phyloP scores from a whole-genome alignment of 352 stramenopile species.

The Saprolegnia diclina region DNA sequence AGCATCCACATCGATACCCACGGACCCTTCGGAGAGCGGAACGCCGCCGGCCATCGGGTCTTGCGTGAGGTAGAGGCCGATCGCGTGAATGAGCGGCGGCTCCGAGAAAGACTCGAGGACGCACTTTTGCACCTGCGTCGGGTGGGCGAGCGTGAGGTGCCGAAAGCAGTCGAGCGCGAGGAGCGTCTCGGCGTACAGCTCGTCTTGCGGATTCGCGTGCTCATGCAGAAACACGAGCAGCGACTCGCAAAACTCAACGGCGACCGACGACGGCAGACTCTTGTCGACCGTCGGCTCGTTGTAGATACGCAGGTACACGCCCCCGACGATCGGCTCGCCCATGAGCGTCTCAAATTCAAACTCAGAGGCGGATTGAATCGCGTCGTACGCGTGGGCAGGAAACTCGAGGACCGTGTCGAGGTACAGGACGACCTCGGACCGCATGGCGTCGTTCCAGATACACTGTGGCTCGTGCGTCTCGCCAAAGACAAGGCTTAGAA shows the following conservation, averaged over 20 bases:
- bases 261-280: neutral
- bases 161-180: constrained; percentile 18
- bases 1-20: constrained; percentile 11
- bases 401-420: constrained; percentile 21
- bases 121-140: constrained; percentile 6
- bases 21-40: constrained; percentile 1
- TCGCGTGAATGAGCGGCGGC: constrained; percentile 15
- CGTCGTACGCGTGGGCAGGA: constrained; percentile 3
- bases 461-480: constrained; percentile 14
- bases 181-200: constrained; percentile 2
- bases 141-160: neutral
- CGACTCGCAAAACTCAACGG: constrained; percentile 17
- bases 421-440: constrained; percentile 14
- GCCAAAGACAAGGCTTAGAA: neutral
- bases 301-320: constrained; percentile 18
- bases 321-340: constrained; percentile 7
- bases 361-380: neutral
- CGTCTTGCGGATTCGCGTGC: neutral
- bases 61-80: constrained; percentile 7
- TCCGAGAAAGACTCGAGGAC: constrained; percentile 17
- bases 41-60: constrained; percentile 11
- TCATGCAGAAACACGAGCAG: constrained; percentile 21
- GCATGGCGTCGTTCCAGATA: constrained; percentile 23
- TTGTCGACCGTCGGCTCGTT: neutral
- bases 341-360: constrained; percentile 14